Evolutionary conservation across 2,329 filamentous ascomycete species (phyloP).

Genomic region (Beauveria brongniartii): DNA sequence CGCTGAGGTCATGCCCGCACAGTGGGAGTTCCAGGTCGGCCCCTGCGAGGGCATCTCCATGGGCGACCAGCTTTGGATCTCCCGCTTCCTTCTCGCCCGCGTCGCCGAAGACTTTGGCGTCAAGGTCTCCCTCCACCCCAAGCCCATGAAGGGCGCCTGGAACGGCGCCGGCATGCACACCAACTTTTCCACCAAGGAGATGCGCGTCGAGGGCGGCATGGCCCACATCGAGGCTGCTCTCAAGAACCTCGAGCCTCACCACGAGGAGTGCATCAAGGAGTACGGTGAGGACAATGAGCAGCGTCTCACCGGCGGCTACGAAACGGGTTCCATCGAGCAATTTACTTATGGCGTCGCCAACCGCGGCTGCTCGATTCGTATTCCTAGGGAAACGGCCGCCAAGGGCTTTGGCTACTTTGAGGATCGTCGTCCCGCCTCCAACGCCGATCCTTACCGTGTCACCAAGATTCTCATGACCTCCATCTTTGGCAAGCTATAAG

Average conservation of each 20-base stretch:
- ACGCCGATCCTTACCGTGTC: slow-evolving; percentile 77
- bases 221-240: slow-evolving; percentile 84
- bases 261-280: slow-evolving; percentile 80
- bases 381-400: slow-evolving; percentile 74
- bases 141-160: slow-evolving; percentile 88
- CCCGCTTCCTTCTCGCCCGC: slow-evolving; percentile 74
- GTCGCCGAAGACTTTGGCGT: slow-evolving; percentile 95
- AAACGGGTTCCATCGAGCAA: slow-evolving; percentile 88
- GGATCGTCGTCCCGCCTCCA: slow-evolving; percentile 73
- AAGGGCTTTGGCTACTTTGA: slow-evolving; percentile 96
- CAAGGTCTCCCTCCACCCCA: slow-evolving; percentile 91
- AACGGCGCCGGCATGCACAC: slow-evolving; percentile 91
- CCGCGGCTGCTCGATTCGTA: slow-evolving; percentile 89
- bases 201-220: slow-evolving; percentile 88
- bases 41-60: slow-evolving; percentile 83
- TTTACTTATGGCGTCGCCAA: slow-evolving; percentile 95
- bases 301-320: slow-evolving; percentile 86
- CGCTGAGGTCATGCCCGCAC: slow-evolving; percentile 95
- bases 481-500: slow-evolving; percentile 31
- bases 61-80: slow-evolving; percentile 93
- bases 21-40: slow-evolving; percentile 98
- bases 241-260: slow-evolving; percentile 73
- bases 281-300: slow-evolving; percentile 95
- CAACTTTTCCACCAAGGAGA: slow-evolving; percentile 88
- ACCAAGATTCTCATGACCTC: slow-evolving; percentile 76